Evolutionary conservation across 345 rosid genomes (phyloP).

Genomic region (Populus pruinosa): DNA sequence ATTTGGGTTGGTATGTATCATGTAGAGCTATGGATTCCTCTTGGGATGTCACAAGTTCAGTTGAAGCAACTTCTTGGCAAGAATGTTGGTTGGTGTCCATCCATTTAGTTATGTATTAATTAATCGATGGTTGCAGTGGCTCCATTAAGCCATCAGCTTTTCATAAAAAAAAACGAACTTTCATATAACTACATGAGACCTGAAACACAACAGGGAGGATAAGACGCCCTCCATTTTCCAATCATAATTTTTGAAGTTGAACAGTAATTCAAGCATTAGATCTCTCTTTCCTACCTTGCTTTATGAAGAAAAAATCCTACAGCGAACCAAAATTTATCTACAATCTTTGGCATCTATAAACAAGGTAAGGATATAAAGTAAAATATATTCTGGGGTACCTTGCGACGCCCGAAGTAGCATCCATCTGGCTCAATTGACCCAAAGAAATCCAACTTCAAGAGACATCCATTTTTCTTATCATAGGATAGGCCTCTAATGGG

Average conservation of each 20-base stretch:
- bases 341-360: background rate
- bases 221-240: no score
- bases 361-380: background rate
- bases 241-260: background rate
- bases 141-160: no score
- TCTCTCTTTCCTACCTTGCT: background rate
- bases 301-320: background rate
- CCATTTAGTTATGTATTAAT: no score
- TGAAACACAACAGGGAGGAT: no score
- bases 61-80: no score
- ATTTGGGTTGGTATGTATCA: no score
- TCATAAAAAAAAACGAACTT: no score
- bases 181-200: no score
- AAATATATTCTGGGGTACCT: slow-evolving; percentile 42
- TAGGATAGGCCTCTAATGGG: slow-evolving; percentile 89
- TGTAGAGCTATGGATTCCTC: no score
- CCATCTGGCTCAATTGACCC: slow-evolving; percentile 97
- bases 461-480: slow-evolving; percentile 81
- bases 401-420: slow-evolving; percentile 85
- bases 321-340: background rate
- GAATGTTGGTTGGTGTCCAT: no score
- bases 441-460: slow-evolving; percentile 92
- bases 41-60: no score
- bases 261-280: background rate
- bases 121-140: no score